phyloP scores from a whole-genome alignment of 2,329 filamentous ascomycete genomes.

The Monosporascus sp. region DNA sequence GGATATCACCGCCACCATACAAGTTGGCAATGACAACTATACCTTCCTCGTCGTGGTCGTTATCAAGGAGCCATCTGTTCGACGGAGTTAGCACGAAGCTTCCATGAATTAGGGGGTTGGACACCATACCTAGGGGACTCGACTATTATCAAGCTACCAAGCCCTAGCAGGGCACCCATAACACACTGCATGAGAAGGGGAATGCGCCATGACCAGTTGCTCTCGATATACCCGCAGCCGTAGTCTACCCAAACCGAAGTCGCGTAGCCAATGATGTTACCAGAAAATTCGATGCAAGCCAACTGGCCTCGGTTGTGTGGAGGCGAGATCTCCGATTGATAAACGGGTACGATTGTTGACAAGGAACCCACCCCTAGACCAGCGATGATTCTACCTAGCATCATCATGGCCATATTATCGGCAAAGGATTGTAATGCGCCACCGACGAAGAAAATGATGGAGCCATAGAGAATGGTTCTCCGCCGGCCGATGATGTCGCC shows the following conservation, averaged over 20 bases:
- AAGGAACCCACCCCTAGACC: constrained; percentile 83
- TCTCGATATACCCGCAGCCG: constrained; percentile 86
- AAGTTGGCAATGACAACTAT: constrained; percentile 98
- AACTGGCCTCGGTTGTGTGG: constrained; percentile 94
- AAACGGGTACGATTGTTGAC: constrained; percentile 88
- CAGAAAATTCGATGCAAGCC: constrained; percentile 96
- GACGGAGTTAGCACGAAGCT: constrained; percentile 22
- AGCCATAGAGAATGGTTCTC: constrained; percentile 88
- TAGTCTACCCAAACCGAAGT: constrained; percentile 99
- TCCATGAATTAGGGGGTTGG: constrained; percentile 1
- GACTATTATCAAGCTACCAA: constrained; percentile 88
- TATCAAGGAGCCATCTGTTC: constrained; percentile 86
- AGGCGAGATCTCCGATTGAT: constrained; percentile 92
- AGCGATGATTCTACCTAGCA: constrained; percentile 73
- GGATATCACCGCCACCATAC: constrained; percentile 92
- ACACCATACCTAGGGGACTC: constrained; percentile 78
- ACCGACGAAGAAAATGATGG: constrained; percentile 78
- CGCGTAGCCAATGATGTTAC: constrained; percentile 93
- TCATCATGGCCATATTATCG: constrained; percentile 84
- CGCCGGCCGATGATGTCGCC: constrained; percentile 89
- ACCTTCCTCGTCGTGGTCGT: constrained; percentile 96
- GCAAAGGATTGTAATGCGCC: constrained; percentile 81
- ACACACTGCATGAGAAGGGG: constrained; percentile 88
- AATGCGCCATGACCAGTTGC: constrained; percentile 81
- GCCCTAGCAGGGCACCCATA: constrained; percentile 80